Base-by-base conservation (phyloP, 2,329 filamentous ascomycete species). In the Phoma sp. region DNA sequence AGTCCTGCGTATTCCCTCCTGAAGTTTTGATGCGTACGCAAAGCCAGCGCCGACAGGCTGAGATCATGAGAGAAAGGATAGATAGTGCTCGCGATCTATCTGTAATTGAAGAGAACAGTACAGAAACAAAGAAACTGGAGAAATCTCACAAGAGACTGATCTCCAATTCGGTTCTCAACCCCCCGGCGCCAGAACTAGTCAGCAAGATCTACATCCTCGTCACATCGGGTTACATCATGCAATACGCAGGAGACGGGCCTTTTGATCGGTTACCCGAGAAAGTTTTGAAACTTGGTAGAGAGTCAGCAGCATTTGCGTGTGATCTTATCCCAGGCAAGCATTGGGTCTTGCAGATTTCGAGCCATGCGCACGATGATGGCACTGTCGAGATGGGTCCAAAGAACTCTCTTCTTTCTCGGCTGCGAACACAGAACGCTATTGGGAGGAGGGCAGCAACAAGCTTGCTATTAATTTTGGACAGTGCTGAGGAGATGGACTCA, bases 311-410 rank as follows among this genome's bases (percentile, higher is more conserved):
- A 4, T 93, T 91, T 71, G 90, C 88, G 1, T 91, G 86, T 61
- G 90, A 95, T 69, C 80, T 89, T 11, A 91, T 93, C 50, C 89
- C 89, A 3, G 90, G 90, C 5, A 86, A 85, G 56, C 89, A 92
- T 66, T 93, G 89, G 85, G 90, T 93, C 5, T 73, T 93, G 11
- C 89, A 91, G 62, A 84, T 93, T 22, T 88, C 86, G 2, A 88
- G 90, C 32, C 78, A 80, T 7, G 85, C 86, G 52, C 86, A 87
- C 44, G 74, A 82, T 2, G 83, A 89, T 30, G 84, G 84, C 25
- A 76, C 67, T 4, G 65, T 75, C 1, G 68, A 80, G 11, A 55
- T 63, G 4, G 65, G 54, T 1, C 72, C 73, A 33, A 78, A 83
- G 3, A 83, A 83, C 44, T 89, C 87, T 1, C 73, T 91, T 3